Percentiles rank a stretch among this genome's conserved stretches.
Conservation (phyloP, 2,329 filamentous ascomycete species). For the Didymella sp. region DNA sequence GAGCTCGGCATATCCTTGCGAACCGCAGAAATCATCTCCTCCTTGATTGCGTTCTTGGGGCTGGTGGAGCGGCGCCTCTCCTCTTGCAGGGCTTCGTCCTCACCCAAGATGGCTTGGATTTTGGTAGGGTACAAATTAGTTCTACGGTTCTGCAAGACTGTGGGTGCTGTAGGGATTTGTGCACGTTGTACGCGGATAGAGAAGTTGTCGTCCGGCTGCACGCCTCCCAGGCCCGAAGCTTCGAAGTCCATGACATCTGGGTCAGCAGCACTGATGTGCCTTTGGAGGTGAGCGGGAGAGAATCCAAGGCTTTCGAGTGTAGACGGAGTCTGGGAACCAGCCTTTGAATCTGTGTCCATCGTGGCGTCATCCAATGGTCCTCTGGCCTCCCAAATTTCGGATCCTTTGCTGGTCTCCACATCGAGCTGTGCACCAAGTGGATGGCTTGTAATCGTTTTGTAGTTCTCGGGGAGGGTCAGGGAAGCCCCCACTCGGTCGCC, state of each 20-base stretch:
- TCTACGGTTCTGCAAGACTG: conserved; percentile 13
- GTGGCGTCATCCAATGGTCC: conserved; percentile 32
- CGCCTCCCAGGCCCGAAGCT: conserved; percentile 64
- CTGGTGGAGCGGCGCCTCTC: conserved; percentile 11
- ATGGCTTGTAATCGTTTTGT: conserved; percentile 41
- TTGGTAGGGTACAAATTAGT: conserved; percentile 34
- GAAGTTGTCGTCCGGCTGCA: conserved; percentile 65
- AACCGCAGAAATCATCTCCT: conserved; percentile 73
- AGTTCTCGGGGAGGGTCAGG: conserved; percentile 31
- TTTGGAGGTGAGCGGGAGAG: conserved; percentile 41
- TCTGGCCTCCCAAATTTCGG: conserved; percentile 41
- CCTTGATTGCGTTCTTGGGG: conserved; percentile 56
- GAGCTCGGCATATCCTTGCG: conserved; percentile 64
- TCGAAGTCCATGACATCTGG: conserved; percentile 50
- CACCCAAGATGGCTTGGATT: conserved; percentile 46
- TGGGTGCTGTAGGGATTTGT: conserved; percentile 24
- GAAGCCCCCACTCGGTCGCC: conserved; percentile 59
- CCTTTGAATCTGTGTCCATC: conserved; percentile 35
- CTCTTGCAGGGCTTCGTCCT: conserved; percentile 17
- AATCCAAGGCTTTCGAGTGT: conserved; percentile 48
- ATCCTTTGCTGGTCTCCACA: conserved; percentile 6
- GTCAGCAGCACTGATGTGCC: conserved; percentile 33
- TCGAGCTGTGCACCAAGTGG: conserved; percentile 38
- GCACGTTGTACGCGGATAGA: conserved; percentile 58
- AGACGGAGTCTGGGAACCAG: conserved; percentile 41